Percentiles rank a stretch among this genome's conserved stretches.
Evolutionary conservation across 169 alveolate species (phyloP).

Genomic region (Fabrea salina): DNA sequence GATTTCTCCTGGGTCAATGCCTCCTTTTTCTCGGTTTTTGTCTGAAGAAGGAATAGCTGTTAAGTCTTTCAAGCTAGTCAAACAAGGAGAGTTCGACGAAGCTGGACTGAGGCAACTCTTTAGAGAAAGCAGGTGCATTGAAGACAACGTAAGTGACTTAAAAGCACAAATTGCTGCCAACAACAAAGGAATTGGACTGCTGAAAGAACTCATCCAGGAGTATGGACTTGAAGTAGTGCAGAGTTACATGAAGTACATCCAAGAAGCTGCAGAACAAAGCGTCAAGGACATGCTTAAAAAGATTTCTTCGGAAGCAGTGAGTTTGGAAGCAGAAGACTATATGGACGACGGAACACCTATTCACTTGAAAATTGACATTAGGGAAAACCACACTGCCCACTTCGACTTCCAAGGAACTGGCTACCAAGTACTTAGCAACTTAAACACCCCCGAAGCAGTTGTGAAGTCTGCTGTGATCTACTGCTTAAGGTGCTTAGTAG

Average conservation of each 20-base stretch:
- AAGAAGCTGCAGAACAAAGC: conserved; percentile 62
- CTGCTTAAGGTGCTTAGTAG: conserved; percentile 78
- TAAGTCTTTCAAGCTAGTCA: conserved; percentile 56
- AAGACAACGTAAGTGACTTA: conserved; percentile 74
- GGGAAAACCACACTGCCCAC: conserved; percentile 35
- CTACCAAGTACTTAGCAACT: conserved; percentile 60
- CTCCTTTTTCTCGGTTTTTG: conserved; percentile 66
- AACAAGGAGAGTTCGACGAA: conserved; percentile 61
- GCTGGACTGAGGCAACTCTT: conserved; percentile 46
- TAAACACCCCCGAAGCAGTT: conserved; percentile 77
- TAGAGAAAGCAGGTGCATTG: conserved; percentile 30
- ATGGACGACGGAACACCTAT: conserved; percentile 86
- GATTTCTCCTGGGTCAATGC: conserved; percentile 84
- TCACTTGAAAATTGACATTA: conserved; percentile 35
- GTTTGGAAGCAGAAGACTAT: conserved; percentile 62
- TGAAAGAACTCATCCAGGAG: conserved; percentile 53
- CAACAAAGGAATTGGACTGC: conserved; percentile 65
- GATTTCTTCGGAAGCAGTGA: conserved; percentile 37
- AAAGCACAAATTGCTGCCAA: conserved; percentile 85
- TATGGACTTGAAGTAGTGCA: conserved; percentile 61
- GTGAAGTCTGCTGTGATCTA: conserved; percentile 82
- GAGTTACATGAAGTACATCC: conserved; percentile 69
- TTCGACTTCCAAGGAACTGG: conserved; percentile 80
- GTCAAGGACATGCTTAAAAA: conserved; percentile 64
- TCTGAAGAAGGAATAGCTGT: conserved; percentile 81